A percentile compares a stretch with the other conserved stretches of the same genome.
Evolutionary conservation across 2,329 filamentous ascomycete species (phyloP).

Genomic region (Epicoccum nigrum): DNA sequence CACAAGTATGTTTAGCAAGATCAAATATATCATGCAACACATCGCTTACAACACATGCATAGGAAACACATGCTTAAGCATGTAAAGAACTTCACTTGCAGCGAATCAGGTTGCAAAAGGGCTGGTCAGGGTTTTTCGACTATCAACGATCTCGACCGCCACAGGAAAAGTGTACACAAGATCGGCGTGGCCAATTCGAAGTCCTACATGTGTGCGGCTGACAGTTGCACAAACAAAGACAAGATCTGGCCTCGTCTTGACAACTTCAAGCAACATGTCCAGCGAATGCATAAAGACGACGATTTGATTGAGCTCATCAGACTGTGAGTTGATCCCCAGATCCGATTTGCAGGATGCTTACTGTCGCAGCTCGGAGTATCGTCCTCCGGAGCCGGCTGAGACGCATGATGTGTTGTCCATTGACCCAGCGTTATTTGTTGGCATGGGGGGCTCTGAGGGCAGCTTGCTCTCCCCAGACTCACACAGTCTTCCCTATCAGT

Average conservation of each 20-base stretch:
- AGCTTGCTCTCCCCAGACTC: not conserved
- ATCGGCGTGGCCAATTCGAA: constrained; percentile 51
- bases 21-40: too few relatives aligned
- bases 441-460: constrained; percentile 27
- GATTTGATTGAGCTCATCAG: constrained; percentile 54
- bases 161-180: constrained; percentile 74
- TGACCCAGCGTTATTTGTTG: constrained; percentile 37
- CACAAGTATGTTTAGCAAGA: constrained; percentile 40
- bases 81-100: constrained; percentile 69
- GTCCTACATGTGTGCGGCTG: constrained; percentile 65
- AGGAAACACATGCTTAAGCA: constrained; percentile 81
- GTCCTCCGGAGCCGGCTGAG: constrained; percentile 6
- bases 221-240: constrained; percentile 61
- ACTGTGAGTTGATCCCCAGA: constrained; percentile 45
- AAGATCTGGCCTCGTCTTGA: constrained; percentile 83
- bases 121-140: constrained; percentile 73
- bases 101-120: constrained; percentile 61
- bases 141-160: constrained; percentile 79
- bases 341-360: constrained; percentile 14
- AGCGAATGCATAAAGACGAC: constrained; percentile 66
- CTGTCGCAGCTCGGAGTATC: constrained; percentile 32
- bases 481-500: not conserved
- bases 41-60: constrained; percentile 18
- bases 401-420: not conserved
- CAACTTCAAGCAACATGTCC: constrained; percentile 84